These are phyloP conservation scores for Litchi chinensis DNA, from an alignment of 345 rosid species.

Conservation along the genomic window DNA sequence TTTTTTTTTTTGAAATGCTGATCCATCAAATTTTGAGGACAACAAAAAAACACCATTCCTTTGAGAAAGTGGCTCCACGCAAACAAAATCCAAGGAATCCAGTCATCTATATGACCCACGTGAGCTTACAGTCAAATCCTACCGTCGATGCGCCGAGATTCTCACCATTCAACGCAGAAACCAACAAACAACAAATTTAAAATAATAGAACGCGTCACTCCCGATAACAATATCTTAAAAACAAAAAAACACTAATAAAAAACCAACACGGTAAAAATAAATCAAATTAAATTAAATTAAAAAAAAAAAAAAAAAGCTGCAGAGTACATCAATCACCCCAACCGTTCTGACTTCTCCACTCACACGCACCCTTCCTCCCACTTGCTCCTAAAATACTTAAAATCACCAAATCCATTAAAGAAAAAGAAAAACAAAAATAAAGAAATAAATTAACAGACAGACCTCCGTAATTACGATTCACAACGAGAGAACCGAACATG, in stretches of 20 bases:
- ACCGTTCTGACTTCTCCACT: not conserved
- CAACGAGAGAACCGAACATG: conserved; percentile 42
- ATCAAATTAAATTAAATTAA: not conserved
- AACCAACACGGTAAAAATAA: not conserved
- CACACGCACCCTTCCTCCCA: not conserved
- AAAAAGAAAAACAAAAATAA: not conserved
- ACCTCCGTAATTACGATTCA: conserved; percentile 38
- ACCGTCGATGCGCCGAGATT: not conserved
- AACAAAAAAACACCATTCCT: not conserved
- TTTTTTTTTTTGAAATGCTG: too few relatives aligned
- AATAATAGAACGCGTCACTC: conserved; percentile 13
- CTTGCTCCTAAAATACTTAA: conserved; percentile 5
- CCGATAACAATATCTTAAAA: not conserved
- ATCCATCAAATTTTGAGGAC: not conserved
- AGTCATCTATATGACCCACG: conserved; percentile 11
- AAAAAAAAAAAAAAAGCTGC: not conserved
- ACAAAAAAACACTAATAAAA: not conserved
- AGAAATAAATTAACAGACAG: not conserved
- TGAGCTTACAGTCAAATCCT: conserved; percentile 14
- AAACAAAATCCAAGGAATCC: not conserved
- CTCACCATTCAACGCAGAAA: not conserved
- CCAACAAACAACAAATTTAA: conserved; percentile 18
- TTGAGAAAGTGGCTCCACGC: not conserved
- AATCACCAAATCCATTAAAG: not conserved
- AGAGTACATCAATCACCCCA: not conserved